phyloP scores from a whole-genome alignment of 345 rosid genomes.

The Litchi chinensis region DNA sequence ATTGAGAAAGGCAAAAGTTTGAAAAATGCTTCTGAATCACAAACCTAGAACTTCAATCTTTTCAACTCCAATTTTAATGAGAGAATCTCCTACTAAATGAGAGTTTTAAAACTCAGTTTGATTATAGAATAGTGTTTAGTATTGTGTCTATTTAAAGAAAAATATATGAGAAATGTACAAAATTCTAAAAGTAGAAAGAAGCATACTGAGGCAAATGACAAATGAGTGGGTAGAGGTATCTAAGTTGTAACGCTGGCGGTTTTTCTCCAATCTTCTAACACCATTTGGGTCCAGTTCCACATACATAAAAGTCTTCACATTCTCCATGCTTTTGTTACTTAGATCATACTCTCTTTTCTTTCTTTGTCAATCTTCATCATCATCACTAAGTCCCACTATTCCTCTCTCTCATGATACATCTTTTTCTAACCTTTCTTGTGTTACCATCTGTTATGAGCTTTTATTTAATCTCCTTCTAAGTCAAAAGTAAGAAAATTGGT shows the following conservation, averaged over 20 bases:
- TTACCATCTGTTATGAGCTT: background rate
- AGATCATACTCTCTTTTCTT: conserved; percentile 6
- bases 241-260: conserved; percentile 20
- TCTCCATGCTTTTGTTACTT: conserved; percentile 9
- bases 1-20: too few relatives aligned
- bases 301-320: conserved; percentile 19
- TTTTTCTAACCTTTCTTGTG: conserved; percentile 5
- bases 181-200: background rate
- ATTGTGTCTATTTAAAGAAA: background rate
- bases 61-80: background rate
- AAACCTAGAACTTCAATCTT: background rate
- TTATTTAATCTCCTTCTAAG: background rate
- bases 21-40: background rate
- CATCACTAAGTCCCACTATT: conserved; percentile 19
- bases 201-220: background rate
- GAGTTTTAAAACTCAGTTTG: too few relatives aligned
- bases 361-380: conserved; percentile 36
- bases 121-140: too few relatives aligned
- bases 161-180: background rate
- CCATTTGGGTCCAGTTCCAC: conserved; percentile 13
- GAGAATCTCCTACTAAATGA: background rate
- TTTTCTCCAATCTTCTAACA: conserved; percentile 17
- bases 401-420: background rate
- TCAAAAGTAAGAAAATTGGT: background rate
- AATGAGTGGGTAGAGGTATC: conserved; percentile 3